A percentile compares a stretch with the other conserved stretches of the same genome.
Conservation (phyloP, 345 rosid genomes). For the Barbarea vulgaris region DNA sequence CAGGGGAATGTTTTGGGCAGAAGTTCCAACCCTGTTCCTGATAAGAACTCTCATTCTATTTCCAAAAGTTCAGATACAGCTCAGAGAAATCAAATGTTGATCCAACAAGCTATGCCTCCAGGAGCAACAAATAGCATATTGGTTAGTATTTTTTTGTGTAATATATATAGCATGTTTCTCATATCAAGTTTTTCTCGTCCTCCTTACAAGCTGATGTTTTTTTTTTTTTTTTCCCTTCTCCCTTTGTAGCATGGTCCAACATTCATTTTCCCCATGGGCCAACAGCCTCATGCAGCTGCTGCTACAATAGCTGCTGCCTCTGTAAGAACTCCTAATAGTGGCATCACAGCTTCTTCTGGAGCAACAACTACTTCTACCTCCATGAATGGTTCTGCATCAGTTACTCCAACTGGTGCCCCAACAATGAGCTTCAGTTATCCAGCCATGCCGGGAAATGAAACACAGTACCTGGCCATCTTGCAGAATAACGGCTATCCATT, state of each 20-base stretch:
- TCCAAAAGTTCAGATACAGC: conserved; percentile 58
- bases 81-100: conserved; percentile 82
- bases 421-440: conserved; percentile 89
- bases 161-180: neutral
- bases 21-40: conserved; percentile 54
- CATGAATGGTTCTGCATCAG: conserved; percentile 52
- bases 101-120: conserved; percentile 80
- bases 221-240: conserved; percentile 6
- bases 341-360: conserved; percentile 48
- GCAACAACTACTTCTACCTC: conserved; percentile 51
- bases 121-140: conserved; percentile 74
- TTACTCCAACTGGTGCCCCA: conserved; percentile 61
- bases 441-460: conserved; percentile 74
- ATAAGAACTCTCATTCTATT: conserved; percentile 59
- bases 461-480: conserved; percentile 87
- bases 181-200: neutral
- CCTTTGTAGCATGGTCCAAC: conserved; percentile 73
- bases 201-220: neutral
- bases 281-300: conserved; percentile 77
- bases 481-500: conserved; percentile 81
- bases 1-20: conserved; percentile 58
- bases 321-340: conserved; percentile 57
- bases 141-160: conserved; percentile 62
- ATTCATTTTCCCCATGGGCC: conserved; percentile 86
- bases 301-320: conserved; percentile 72